phyloP scores from a whole-genome alignment of 352 stramenopile species.

The Achlya hypogyna region DNA sequence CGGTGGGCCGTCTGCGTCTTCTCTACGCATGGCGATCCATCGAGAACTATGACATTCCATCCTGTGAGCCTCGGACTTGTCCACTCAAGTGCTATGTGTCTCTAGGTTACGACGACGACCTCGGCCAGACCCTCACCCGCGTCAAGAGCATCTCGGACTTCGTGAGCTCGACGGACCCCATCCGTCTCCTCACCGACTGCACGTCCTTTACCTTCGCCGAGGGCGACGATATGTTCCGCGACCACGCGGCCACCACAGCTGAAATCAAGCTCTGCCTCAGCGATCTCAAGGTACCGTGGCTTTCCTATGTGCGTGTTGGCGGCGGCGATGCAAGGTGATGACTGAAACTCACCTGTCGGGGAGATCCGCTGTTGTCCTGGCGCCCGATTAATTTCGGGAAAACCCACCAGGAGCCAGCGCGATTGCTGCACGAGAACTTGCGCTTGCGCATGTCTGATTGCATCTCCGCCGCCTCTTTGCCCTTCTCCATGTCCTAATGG shows the following conservation, averaged over 20 bases:
- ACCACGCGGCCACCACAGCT: conserved; percentile 64
- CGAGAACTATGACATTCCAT: conserved; percentile 19
- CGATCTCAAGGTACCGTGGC: too few species aligned
- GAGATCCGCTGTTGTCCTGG: conserved; percentile 17
- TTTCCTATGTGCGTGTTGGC: neutral
- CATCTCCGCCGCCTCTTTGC: neutral
- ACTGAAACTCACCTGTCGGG: conserved; percentile 5
- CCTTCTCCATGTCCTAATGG: too few species aligned
- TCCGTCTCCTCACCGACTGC: conserved; percentile 91
- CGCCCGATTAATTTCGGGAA: conserved; percentile 17
- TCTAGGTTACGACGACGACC: conserved; percentile 87
- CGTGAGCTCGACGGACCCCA: conserved; percentile 85
- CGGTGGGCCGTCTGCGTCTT: conserved; percentile 2
- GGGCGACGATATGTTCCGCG: conserved; percentile 68
- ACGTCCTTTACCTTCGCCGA: conserved; percentile 90
- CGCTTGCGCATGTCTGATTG: conserved; percentile 4
- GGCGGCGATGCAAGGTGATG: neutral
- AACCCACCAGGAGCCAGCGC: conserved; percentile 13
- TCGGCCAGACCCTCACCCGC: conserved; percentile 79
- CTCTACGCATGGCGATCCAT: neutral
- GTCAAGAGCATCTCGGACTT: conserved; percentile 82
- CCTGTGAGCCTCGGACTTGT: conserved; percentile 1
- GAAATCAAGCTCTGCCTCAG: conserved; percentile 67
- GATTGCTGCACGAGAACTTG: conserved; percentile 7
- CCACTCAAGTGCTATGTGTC: conserved; percentile 5